A percentile compares a stretch with the other conserved stretches of the same genome.
phyloP scores from a whole-genome alignment of 345 rosid species.

The Rubroshorea leprosula region DNA sequence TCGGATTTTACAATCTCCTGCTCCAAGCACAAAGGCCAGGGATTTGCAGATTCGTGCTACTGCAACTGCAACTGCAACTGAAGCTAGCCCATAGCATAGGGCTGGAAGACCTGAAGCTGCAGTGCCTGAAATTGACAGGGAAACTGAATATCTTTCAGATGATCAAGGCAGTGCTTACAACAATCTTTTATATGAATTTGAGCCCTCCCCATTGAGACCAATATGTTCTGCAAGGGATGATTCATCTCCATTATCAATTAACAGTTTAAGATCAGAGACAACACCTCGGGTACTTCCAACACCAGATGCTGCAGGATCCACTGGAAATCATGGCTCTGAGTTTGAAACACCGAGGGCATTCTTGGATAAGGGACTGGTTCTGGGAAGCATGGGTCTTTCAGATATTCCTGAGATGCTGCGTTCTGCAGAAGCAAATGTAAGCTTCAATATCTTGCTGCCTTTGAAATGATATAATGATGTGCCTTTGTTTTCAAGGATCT shows the following conservation, averaged over 20 bases:
- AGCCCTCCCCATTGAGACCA: constrained; percentile 21
- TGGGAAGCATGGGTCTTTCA: constrained; percentile 38
- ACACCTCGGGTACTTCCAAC: constrained; percentile 22
- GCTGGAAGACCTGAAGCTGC: constrained; percentile 10
- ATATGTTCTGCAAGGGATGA: constrained; percentile 42
- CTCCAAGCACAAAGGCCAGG: constrained; percentile 21
- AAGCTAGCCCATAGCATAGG: constrained; percentile 11
- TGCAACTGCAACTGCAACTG: constrained; percentile 16
- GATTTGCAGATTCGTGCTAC: constrained; percentile 13
- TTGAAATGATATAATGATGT: background rate
- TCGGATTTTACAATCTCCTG: constrained; percentile 15
- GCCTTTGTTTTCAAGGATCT: background rate
- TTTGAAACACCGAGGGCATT: constrained; percentile 43
- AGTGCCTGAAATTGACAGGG: constrained; percentile 31
- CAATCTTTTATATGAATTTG: constrained; percentile 23
- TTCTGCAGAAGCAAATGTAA: constrained; percentile 38
- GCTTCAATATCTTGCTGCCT: constrained; percentile 19
- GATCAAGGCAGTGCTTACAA: constrained; percentile 17
- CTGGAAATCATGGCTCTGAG: constrained; percentile 39
- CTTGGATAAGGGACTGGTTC: constrained; percentile 26
- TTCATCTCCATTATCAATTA: constrained; percentile 27
- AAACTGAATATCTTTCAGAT: constrained; percentile 43
- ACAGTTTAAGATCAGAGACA: constrained; percentile 24
- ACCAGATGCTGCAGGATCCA: constrained; percentile 24
- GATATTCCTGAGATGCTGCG: constrained; percentile 51